Evolutionary conservation across 169 alveolate species (phyloP), one percentile per base, ranked within the genome.

Genomic region (Eimeria sp.): DNA sequence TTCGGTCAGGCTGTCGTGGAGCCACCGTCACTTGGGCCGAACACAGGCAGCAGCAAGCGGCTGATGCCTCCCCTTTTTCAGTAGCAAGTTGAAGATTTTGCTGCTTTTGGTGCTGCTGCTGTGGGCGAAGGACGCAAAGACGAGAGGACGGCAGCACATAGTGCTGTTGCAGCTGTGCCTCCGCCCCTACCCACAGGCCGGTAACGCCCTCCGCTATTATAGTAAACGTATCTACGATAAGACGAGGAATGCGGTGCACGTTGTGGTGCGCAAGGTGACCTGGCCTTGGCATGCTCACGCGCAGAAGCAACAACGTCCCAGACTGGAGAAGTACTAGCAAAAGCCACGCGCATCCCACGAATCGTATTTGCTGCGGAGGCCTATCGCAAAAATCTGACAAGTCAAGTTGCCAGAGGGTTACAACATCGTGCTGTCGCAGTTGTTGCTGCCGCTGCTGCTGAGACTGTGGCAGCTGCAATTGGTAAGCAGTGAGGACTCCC

Each of bases 311-410:
- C 90, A 82, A 33, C 2, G 60, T 18, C 49, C 90, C 90, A 40
- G 76, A 82, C 56, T 82, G 90, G 20, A 82, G 72, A n/a, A 82
- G n/a, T 56, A 56, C 72, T n/a, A 82, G 74, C 74, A 82, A 33
- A n/a, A 82, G 72, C 90, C 90, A 82, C 90, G 72, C 90, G 52
- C 90, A 82, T 18, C 90, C 90, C 30, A 82, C 90, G 27, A 82
- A 82, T 27, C 90, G 90, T 33, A 82, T 82, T 82, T 54, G 90
- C 90, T 82, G 90, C 6, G 90, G 90, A 3, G 90, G 90, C 76
- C 90, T 54, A 37, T 83, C 90, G 77, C 90, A 83, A 64, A 83
- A 83, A 60, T 83, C 90, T 20, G 90, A 54, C 25, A 83, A 37
- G 33, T 83, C 90, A 54, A 83, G 90, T 10, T 83, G 77, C 90